Conservation (phyloP, 805 yeast species). For the Saccharomycopsis sp. region DNA sequence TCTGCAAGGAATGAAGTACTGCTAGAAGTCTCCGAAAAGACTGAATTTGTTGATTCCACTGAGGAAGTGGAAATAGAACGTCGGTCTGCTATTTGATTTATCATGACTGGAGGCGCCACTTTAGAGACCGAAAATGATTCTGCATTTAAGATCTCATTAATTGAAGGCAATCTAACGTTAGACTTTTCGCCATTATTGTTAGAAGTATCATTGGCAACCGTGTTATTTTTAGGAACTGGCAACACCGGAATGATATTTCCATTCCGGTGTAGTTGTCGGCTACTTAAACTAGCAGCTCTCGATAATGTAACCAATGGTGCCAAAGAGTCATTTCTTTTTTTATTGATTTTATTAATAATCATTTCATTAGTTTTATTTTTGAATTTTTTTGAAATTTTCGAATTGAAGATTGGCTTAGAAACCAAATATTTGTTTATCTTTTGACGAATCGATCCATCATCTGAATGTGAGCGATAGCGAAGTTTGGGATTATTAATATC, state of each 20-base stretch:
- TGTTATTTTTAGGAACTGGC: conserved; percentile 7
- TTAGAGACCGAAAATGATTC: conserved; percentile 7
- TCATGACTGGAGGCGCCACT: not conserved
- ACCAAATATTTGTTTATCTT: conserved; percentile 19
- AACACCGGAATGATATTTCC: conserved; percentile 15
- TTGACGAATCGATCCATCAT: conserved; percentile 21
- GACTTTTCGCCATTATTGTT: not conserved
- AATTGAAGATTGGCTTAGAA: conserved; percentile 26
- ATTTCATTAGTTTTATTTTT: conserved; percentile 17
- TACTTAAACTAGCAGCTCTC: conserved; percentile 17
- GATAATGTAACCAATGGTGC: too few species aligned
- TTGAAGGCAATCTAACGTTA: conserved; percentile 19
- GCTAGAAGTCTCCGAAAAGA: conserved; percentile 11
- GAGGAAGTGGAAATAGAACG: conserved; percentile 17
- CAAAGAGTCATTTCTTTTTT: conserved; percentile 15
- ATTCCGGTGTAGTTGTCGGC: too few species aligned
- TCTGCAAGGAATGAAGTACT: conserved; percentile 4
- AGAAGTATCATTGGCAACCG: not conserved
- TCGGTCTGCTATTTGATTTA: not conserved
- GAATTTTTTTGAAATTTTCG: conserved; percentile 27
- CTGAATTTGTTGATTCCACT: conserved; percentile 18
- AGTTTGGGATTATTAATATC: not conserved
- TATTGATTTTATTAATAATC: conserved; percentile 22
- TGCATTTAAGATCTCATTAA: conserved; percentile 15
- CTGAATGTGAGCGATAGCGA: not conserved